Conservation (phyloP, 495 filamentous ascomycete genomes). For the Podospora conica region DNA sequence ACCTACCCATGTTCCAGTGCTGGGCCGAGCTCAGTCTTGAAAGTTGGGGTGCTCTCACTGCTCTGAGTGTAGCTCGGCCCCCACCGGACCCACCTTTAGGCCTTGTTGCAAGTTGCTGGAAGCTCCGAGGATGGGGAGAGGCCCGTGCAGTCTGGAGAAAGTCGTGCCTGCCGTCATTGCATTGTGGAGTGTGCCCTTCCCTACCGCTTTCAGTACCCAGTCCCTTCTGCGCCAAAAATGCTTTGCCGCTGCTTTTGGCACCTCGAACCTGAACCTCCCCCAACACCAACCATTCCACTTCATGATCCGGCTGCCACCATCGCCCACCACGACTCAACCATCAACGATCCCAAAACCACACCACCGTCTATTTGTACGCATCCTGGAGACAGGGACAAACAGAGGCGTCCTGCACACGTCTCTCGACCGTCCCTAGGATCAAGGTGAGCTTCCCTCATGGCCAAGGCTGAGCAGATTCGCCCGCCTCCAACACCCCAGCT, state of each 20-base stretch:
- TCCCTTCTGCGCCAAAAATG: slow-evolving; percentile 24
- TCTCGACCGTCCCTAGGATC: slow-evolving; percentile 17
- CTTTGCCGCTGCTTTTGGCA: slow-evolving; percentile 14
- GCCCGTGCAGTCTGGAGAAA: background rate
- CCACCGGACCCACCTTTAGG: background rate
- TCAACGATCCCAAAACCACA: background rate
- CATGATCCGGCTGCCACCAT: slow-evolving; percentile 7
- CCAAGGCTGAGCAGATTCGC: slow-evolving; percentile 11
- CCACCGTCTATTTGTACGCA: background rate
- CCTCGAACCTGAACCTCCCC: slow-evolving; percentile 15
- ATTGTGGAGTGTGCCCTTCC: background rate
- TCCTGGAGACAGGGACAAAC: slow-evolving; percentile 12
- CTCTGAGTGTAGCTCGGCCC: background rate
- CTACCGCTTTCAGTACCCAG: background rate
- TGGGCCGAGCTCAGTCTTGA: background rate
- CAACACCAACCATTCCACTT: slow-evolving; percentile 9
- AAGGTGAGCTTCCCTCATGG: slow-evolving; percentile 17
- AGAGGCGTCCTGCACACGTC: slow-evolving; percentile 36
- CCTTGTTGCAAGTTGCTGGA: background rate
- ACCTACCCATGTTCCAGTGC: no score
- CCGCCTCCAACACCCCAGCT: slow-evolving; percentile 1
- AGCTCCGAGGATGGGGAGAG: background rate
- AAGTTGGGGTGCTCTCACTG: no score
- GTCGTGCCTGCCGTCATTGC: slow-evolving; percentile 23
- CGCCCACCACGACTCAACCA: slow-evolving; percentile 4